phyloP scores from a whole-genome alignment of 2,329 filamentous ascomycete species.

The Didymosphaeria variabile region DNA sequence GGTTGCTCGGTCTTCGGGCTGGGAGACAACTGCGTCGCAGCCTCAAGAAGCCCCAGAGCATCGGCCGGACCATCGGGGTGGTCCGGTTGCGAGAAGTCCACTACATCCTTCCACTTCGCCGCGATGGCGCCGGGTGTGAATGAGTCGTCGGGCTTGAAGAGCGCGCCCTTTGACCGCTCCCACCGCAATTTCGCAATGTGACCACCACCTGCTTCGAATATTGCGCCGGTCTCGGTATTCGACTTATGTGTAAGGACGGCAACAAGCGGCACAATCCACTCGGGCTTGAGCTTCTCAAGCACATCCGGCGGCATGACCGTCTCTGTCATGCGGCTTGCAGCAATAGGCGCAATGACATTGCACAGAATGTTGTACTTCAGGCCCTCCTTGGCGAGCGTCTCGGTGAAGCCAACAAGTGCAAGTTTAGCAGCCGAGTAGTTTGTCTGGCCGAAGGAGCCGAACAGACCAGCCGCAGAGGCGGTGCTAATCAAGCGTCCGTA shows the following conservation, averaged over 20 bases:
- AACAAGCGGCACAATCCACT: conserved; percentile 94
- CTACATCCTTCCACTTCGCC: conserved; percentile 87
- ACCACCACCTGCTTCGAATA: conserved; percentile 93
- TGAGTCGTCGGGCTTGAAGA: conserved; percentile 86
- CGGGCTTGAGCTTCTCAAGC: conserved; percentile 83
- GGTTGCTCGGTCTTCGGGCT: conserved; percentile 44
- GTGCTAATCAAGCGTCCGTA: conserved; percentile 97
- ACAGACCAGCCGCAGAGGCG: conserved; percentile 92
- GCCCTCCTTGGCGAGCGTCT: conserved; percentile 97
- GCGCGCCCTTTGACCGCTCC: conserved; percentile 89
- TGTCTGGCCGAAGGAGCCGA: conserved; percentile 93
- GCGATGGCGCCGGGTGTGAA: conserved; percentile 89
- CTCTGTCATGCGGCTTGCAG: conserved; percentile 93
- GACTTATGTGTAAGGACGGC: conserved; percentile 86
- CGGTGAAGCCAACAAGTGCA: conserved; percentile 93
- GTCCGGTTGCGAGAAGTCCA: conserved; percentile 84
- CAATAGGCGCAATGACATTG: conserved; percentile 96
- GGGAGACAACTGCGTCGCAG: conserved; percentile 38
- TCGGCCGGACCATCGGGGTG: conserved; percentile 87
- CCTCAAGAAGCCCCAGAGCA: conserved; percentile 75
- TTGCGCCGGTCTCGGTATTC: conserved; percentile 86
- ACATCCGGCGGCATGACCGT: conserved; percentile 96
- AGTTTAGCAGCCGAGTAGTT: conserved; percentile 99
- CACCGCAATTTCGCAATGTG: conserved; percentile 93
- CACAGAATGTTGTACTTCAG: conserved; percentile 96